These are phyloP conservation scores for Jatropha curcas DNA, from an alignment of 345 rosid species.

Conservation along the genomic window DNA sequence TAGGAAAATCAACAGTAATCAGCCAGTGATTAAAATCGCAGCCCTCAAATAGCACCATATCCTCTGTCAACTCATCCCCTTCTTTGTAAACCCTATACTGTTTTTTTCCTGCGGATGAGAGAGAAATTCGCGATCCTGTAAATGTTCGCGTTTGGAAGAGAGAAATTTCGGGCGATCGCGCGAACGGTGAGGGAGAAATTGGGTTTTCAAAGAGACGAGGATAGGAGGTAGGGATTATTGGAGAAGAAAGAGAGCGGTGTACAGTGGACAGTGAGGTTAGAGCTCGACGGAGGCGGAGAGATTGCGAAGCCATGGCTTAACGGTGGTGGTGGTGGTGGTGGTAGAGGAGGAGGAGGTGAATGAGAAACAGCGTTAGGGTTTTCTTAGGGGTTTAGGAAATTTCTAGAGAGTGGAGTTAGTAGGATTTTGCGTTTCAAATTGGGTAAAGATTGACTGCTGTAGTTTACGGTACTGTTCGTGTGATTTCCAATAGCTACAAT, in stretches of 20 bases:
- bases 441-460: not conserved
- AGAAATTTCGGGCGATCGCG: not conserved
- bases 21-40: conserved; percentile 95
- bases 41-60: conserved; percentile 75
- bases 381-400: conserved; percentile 1
- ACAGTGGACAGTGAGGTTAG: conserved; percentile 30
- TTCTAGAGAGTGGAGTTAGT: not conserved
- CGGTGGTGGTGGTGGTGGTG: not conserved
- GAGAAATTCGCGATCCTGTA: conserved; percentile 9
- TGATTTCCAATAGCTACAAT: not conserved
- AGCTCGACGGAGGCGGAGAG: conserved; percentile 63
- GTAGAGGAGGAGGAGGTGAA: no score
- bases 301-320: conserved; percentile 41
- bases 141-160: conserved; percentile 12
- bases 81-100: conserved; percentile 49
- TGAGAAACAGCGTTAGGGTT: not conserved
- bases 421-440: no score
- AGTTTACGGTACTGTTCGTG: not conserved
- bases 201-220: not conserved
- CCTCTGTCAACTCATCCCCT: conserved; percentile 72
- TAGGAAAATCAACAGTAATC: conserved; percentile 79
- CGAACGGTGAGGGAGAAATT: not conserved
- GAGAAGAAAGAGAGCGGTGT: conserved; percentile 31
- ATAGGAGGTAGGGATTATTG: not conserved
- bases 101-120: conserved; percentile 13